Evolutionary conservation across 1,284 basidiomycete species (phyloP), one percentile per base, ranked within the genome.

Genomic region (Cutaneotrichosporon daszewskae): DNA sequence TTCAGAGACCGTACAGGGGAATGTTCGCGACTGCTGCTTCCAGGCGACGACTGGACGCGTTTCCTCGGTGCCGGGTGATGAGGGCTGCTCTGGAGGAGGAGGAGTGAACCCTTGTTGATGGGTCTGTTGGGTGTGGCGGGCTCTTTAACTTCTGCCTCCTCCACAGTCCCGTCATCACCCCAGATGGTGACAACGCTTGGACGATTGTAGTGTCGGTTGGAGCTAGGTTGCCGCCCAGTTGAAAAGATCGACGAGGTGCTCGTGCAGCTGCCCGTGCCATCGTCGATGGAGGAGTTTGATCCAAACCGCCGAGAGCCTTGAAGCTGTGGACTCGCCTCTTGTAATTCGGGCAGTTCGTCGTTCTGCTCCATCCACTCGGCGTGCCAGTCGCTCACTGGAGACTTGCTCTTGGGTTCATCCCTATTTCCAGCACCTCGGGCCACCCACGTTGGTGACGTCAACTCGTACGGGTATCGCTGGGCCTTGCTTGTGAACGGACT

Each of bases 401-500:
- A 14, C 16, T 25, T 27, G n/a, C 24, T 25, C n/a, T 16, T 17
- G 28, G n/a, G 26, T 29, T 38, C 25, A 17, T 38, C 37, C 11
- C 18, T 19, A 9, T 8, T 23, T 12, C 33, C 3, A 20, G 25
- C 14, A 7, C 24, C 25, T 27, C 29, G 28, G 11, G 39, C 32
- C 10, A 26, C 10, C 24, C 32, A 41, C 12, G 39, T 41, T 3
- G 39, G 39, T 19, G 39, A 41, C 10, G 20, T 16, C 10, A 41
- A 32, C 13, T 34, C 39, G 9, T 32, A 26, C 17, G 28, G 25
- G 31, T 32, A 24, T 10, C 18, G 28, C 4, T 40, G 12, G 11
- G 45, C 49, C 32, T 57, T 58, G 29, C 48, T 44, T 29, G 47
- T 53, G 47, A 68, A 68, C 11, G 65, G 65, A 34, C 60, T 62